phyloP scores from a whole-genome alignment of 768 basidiomycete species.

The Xerocomellus dryophilus region DNA sequence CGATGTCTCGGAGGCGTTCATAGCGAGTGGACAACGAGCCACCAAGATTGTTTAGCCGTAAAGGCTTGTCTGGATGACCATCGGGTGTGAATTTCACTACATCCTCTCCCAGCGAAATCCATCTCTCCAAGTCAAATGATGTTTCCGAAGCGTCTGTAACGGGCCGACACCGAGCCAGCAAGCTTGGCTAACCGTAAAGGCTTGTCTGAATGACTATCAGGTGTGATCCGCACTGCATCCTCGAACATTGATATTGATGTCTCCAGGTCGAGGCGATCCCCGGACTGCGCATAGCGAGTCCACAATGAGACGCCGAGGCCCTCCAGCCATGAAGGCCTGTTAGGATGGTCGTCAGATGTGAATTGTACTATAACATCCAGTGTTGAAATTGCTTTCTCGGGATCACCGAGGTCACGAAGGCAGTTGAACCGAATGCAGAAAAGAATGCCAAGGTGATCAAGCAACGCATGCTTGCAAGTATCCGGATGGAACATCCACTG shows the following conservation, averaged over 20 bases:
- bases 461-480: neutral
- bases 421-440: neutral
- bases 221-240: neutral
- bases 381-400: neutral
- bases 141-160: neutral
- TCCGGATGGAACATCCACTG: neutral
- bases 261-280: neutral
- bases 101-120: neutral
- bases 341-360: neutral
- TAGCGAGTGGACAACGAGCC: neutral
- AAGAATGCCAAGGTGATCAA: neutral
- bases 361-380: neutral
- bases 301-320: neutral
- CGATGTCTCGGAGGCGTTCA: neutral
- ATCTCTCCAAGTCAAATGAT: neutral
- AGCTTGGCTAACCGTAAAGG: too few relatives aligned
- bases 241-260: neutral
- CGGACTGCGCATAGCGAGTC: neutral
- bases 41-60: neutral
- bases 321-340: too few relatives aligned
- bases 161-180: neutral
- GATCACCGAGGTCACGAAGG: neutral
- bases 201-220: neutral
- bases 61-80: neutral
- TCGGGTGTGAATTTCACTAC: neutral